Evolutionary conservation across 2,329 filamentous ascomycete genomes (phyloP).

Genomic region (Mollisia scopiformis): DNA sequence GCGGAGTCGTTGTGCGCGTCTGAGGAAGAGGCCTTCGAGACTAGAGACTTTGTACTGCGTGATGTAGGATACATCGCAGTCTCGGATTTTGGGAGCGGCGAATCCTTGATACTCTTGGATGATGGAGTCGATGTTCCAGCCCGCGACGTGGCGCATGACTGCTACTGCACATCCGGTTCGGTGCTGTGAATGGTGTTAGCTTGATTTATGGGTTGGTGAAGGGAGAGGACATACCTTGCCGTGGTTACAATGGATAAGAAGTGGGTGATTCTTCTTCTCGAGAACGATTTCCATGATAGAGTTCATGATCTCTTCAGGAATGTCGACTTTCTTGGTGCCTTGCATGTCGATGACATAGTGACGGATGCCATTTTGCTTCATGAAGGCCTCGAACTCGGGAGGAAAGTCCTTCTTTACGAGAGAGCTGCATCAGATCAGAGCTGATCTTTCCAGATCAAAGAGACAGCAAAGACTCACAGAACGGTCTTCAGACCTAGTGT

Average conservation of each 20-base stretch:
- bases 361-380: constrained; percentile 66
- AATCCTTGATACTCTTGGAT: constrained; percentile 76
- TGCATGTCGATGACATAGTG: constrained; percentile 78
- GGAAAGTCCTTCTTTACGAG: constrained; percentile 65
- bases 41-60: constrained; percentile 48
- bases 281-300: constrained; percentile 73
- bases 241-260: constrained; percentile 64
- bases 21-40: constrained; percentile 42
- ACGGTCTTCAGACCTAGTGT: constrained; percentile 76
- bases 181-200: constrained; percentile 55
- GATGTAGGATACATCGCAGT: constrained; percentile 63
- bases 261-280: constrained; percentile 73
- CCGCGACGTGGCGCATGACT: constrained; percentile 72
- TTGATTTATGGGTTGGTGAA: neutral
- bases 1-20: neutral
- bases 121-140: constrained; percentile 65
- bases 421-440: constrained; percentile 47
- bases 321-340: constrained; percentile 83
- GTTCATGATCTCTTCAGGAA: constrained; percentile 68
- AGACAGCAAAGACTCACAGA: constrained; percentile 55
- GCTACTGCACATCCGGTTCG: constrained; percentile 89
- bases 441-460: neutral
- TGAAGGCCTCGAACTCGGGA: constrained; percentile 60
- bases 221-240: neutral
- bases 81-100: constrained; percentile 61